phyloP scores from a whole-genome alignment of 1,284 basidiomycete species.

The Sanghuangporus weigelae region DNA sequence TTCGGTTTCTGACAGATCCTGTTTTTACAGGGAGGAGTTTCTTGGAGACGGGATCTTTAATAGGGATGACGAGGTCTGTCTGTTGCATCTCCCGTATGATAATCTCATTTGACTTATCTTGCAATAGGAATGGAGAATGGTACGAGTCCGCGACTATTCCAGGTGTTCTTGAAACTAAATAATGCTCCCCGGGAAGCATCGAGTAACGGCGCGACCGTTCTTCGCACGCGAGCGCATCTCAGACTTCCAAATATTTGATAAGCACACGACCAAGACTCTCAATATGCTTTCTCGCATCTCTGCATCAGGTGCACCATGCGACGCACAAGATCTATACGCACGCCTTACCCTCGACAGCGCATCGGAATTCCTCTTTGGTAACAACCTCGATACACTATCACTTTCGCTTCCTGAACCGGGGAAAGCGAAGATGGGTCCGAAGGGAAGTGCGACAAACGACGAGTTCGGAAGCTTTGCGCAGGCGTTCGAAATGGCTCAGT shows the following conservation, averaged over 20 bases:
- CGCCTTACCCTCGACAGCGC: conserved; percentile 68
- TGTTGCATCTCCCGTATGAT: conserved; percentile 2
- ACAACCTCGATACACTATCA: conserved; percentile 55
- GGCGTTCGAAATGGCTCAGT: conserved; percentile 59
- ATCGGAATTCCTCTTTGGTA: conserved; percentile 65
- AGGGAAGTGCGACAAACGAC: conserved; percentile 56
- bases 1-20: neutral
- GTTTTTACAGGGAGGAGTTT: conserved; percentile 50
- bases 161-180: neutral
- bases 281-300: conserved; percentile 41
- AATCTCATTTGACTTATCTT: conserved; percentile 11
- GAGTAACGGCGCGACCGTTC: conserved; percentile 64
- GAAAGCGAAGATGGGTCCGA: conserved; percentile 41
- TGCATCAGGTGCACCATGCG: conserved; percentile 38
- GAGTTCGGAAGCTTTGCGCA: conserved; percentile 56
- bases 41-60: conserved; percentile 72
- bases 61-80: conserved; percentile 56
- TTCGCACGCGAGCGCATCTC: conserved; percentile 65
- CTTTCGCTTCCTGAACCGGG: conserved; percentile 46
- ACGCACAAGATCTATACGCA: conserved; percentile 61
- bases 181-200: conserved; percentile 39
- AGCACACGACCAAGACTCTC: conserved; percentile 43
- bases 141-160: conserved; percentile 23
- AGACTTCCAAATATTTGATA: conserved; percentile 65
- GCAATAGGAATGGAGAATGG: conserved; percentile 46